Base-by-base conservation (phyloP, 345 rosid species). In the Linum lewisii region DNA sequence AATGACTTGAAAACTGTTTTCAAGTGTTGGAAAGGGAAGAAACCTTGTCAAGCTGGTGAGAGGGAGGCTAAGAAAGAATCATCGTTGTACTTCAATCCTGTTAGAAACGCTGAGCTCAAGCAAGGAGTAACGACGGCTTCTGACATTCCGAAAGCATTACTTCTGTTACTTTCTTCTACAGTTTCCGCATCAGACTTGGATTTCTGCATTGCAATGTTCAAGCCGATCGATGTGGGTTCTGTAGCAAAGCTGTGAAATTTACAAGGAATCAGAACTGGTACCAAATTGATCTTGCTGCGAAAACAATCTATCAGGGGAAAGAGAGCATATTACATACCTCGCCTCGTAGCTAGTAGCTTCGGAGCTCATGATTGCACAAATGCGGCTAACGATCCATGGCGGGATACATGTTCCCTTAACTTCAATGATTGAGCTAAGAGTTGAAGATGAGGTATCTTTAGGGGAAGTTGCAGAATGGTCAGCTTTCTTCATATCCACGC, bases 361-460 rank as follows among this genome's bases (percentile, higher is more conserved):
- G 65, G 90, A 79, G 44, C 71, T 72, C 34, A 87, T 64, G 47
- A 70, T 66, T 19, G 81, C 61, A 72, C 95, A 87, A 32, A 93
- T 45, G 47, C 78, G 82, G 79, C 82, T 79, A 50, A 85, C 63
- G 51, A 87, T 87, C 99, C 99, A 93, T 3, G 97, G 84, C 0
- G 97, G 95, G 72, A 93, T 72, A 75, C 69, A 82, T 36, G 79
- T 67, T 62, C 73, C 92, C 63, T 71, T 79, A 50, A 93, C 69
- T 82, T 93, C 96, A 50, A 90, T 66, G 64, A 82, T 75, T 70
- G 69, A 77, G 71, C 75, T 59, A 69, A 66, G 72, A 63, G 70
- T 68, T 45, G 64, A 18, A 36, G 74, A 54, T 63, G 73, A 69
- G 62, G 14, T 24, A 61, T 66, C 78, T 64, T 62, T 75, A 7